Evolutionary conservation across 1,284 basidiomycete genomes (phyloP).

Genomic region (Rhodotorula sp.): DNA sequence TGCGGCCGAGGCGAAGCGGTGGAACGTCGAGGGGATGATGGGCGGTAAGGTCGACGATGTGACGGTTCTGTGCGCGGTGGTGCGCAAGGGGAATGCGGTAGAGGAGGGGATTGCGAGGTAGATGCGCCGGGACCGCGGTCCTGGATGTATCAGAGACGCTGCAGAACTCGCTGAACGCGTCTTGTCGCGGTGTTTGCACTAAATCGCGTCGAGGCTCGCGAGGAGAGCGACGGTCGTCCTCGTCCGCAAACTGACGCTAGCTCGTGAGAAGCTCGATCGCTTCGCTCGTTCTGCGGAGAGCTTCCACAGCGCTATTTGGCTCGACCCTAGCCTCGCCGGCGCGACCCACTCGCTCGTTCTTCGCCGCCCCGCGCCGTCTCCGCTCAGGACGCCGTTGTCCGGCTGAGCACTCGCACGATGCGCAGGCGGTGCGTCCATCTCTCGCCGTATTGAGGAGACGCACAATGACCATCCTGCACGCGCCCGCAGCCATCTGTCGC

Average conservation of each 20-base stretch:
- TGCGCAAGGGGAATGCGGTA: constrained; percentile 1
- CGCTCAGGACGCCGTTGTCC: background rate
- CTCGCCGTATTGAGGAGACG: background rate
- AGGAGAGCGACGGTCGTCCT: background rate
- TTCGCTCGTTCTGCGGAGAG: background rate
- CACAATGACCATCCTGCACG: background rate
- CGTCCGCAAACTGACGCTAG: background rate
- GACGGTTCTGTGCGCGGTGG: constrained; percentile 23
- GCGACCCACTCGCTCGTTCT: background rate
- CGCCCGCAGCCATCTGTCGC: background rate
- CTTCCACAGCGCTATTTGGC: background rate
- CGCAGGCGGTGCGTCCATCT: background rate
- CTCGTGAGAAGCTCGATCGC: background rate
- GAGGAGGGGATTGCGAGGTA: background rate
- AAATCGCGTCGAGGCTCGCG: background rate
- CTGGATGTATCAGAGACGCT: background rate
- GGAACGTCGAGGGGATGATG: constrained; percentile 43
- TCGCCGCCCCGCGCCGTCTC: background rate
- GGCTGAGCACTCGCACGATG: background rate
- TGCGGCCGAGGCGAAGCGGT: constrained; percentile 48
- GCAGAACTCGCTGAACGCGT: background rate
- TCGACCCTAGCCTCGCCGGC: too few species aligned
- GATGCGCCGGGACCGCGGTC: too few species aligned
- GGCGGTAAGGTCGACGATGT: constrained; percentile 55
- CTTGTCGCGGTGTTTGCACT: too few species aligned